Evolutionary conservation across 2,329 filamentous ascomycete species (phyloP), one percentile per base, ranked within the genome.

Genomic region (Fusarium siculi): DNA sequence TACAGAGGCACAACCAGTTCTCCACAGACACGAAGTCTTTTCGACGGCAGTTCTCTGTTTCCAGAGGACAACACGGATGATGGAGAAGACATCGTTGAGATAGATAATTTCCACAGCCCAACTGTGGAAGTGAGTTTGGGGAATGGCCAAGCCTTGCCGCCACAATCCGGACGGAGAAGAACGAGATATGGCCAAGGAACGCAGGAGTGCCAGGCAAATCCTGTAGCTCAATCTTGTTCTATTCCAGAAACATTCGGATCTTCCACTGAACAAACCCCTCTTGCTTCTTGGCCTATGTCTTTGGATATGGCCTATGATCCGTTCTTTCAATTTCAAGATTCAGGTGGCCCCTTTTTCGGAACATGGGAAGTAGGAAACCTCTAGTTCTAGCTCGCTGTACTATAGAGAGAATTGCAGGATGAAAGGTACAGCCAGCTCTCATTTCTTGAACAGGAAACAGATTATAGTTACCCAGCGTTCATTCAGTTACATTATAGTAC

Each of bases 301-400:
- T 59, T 59, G 9, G 56, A 59, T 52, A 59, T 59, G 43, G 56
- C 56, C 3, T 59, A 59, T 21, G 56, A 59, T 16, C 56, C 56
- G 1, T 59, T 59, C 43, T 59, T 59, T 25, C 43, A 59, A 16
- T 59, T 59, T 1, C 56, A 59, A 7, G 43, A 59, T 6, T 37
- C 56, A 0, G 56, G 34, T 0, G 34, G 56, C 2, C 43, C 56
- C 1, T 59, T 52, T 15, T 59, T 59, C 4, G 56, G 43, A 11
- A 52, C 43, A 2, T 59, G 56, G 56, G 56, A 52, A 32, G 43
- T 59, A 3, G 56, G 56, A 21, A 59, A 59, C 9, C 21, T 58
- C 0, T 58, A 53, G 10, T 15, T 7, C 16, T 2, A 12, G 19
- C 14, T 18, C 6, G 3, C 6, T 42, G 7, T 5, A 16, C 19